Percentiles rank a stretch among this genome's conserved stretches.
Conservation (phyloP, 2,329 filamentous ascomycete genomes). For the Colletotrichum lentis region DNA sequence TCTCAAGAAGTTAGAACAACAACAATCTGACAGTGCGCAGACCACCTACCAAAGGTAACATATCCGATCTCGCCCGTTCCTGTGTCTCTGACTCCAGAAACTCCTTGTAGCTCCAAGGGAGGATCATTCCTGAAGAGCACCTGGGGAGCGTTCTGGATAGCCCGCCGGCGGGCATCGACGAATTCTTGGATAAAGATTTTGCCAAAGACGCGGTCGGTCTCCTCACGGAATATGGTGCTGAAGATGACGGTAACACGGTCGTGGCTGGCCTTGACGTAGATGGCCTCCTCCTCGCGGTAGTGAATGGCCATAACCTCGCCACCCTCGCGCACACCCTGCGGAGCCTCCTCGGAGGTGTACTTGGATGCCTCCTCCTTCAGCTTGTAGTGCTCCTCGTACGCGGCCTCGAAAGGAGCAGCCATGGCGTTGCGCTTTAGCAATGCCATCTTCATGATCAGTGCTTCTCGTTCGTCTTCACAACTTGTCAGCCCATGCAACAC, state of each 20-base stretch:
- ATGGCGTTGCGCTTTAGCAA: conserved; percentile 97
- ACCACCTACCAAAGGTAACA: conserved; percentile 86
- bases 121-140: conserved; percentile 96
- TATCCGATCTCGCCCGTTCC: conserved; percentile 91
- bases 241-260: conserved; percentile 99
- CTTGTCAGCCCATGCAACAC: conserved; percentile 16
- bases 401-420: conserved; percentile 97
- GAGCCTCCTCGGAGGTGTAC: conserved; percentile 92
- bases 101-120: conserved; percentile 86
- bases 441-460: conserved; percentile 85
- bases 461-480: conserved; percentile 77
- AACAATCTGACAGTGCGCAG: neutral
- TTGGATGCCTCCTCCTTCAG: conserved; percentile 88
- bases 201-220: conserved; percentile 96
- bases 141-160: conserved; percentile 97
- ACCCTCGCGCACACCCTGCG: conserved; percentile 87
- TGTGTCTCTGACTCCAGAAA: conserved; percentile 80
- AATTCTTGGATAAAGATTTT: conserved; percentile 99
- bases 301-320: conserved; percentile 95
- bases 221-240: conserved; percentile 96
- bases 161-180: conserved; percentile 91
- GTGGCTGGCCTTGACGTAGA: conserved; percentile 97
- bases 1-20: conserved; percentile 33
- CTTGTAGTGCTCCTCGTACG: conserved; percentile 90
- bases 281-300: conserved; percentile 98